Evolutionary conservation across 2,329 filamentous ascomycete species (phyloP).

Genomic region (Rutstroemia sydowiana): DNA sequence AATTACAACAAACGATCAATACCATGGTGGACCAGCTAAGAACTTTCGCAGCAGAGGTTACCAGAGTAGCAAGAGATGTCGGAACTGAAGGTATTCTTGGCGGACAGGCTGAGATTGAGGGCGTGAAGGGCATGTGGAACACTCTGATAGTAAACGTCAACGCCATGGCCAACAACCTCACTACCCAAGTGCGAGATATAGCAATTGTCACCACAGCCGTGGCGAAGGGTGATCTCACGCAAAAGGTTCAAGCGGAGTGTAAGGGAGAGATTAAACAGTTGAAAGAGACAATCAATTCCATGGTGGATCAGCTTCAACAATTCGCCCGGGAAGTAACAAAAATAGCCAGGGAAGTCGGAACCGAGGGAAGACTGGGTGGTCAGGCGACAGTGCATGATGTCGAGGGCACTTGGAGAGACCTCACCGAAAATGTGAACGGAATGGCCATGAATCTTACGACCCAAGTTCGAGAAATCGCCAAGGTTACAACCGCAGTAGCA

Average conservation of each 20-base stretch:
- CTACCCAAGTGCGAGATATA: slow-evolving; percentile 89
- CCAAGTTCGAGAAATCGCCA: slow-evolving; percentile 94
- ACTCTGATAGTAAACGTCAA: slow-evolving; percentile 81
- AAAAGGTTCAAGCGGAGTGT: slow-evolving; percentile 91
- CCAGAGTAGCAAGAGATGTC: slow-evolving; percentile 74
- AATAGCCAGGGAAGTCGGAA: slow-evolving; percentile 92
- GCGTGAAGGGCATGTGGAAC: slow-evolving; percentile 84
- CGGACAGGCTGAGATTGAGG: slow-evolving; percentile 75
- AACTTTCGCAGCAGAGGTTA: slow-evolving; percentile 79
- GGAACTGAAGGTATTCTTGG: slow-evolving; percentile 78
- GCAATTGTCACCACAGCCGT: slow-evolving; percentile 71
- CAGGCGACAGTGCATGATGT: slow-evolving; percentile 96
- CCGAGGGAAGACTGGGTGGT: slow-evolving; percentile 86
- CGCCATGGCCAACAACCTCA: slow-evolving; percentile 81
- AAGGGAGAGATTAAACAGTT: slow-evolving; percentile 88
- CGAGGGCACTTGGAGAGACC: slow-evolving; percentile 91
- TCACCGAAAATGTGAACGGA: slow-evolving; percentile 93
- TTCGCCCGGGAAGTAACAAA: slow-evolving; percentile 97
- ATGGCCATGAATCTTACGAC: slow-evolving; percentile 99
- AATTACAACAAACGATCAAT: slow-evolving; percentile 80
- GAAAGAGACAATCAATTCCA: slow-evolving; percentile 97
- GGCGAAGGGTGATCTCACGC: slow-evolving; percentile 82
- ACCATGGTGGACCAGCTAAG: slow-evolving; percentile 83
- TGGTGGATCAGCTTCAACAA: slow-evolving; percentile 96
- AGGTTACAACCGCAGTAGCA: slow-evolving; percentile 91